Conservation (phyloP, 2,329 filamentous ascomycete species). For the Fusarium kyushuense region DNA sequence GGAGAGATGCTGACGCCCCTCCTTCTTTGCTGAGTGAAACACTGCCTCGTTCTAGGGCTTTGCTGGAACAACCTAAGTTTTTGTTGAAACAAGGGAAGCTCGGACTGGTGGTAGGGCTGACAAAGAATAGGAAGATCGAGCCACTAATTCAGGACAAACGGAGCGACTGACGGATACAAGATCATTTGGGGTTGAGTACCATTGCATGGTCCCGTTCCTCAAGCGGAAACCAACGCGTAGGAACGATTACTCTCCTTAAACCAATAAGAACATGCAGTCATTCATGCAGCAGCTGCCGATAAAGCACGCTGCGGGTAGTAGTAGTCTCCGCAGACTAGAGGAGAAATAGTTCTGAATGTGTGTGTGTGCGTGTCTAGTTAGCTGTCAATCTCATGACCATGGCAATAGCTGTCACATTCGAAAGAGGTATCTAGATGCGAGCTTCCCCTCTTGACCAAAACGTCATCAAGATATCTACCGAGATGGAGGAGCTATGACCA, state of each 20-base stretch:
- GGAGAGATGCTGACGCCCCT: constrained; percentile 9
- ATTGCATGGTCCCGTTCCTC: constrained; percentile 1
- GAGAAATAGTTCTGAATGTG: background rate
- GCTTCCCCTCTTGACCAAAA: constrained; percentile 5
- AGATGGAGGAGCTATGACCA: constrained; percentile 29
- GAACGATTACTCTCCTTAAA: constrained; percentile 1
- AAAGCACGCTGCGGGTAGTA: constrained; percentile 35
- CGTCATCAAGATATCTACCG: constrained; percentile 23
- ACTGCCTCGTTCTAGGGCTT: constrained; percentile 33
- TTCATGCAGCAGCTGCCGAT: constrained; percentile 26
- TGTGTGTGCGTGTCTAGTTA: background rate
- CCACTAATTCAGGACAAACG: background rate
- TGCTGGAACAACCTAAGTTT: constrained; percentile 22
- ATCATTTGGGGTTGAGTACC: background rate
- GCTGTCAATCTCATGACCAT: constrained; percentile 21
- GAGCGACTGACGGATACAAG: background rate
- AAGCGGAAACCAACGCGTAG: constrained; percentile 1
- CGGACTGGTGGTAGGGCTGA: constrained; percentile 33
- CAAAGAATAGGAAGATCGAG: background rate
- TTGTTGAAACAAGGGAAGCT: background rate
- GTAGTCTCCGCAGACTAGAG: constrained; percentile 1
- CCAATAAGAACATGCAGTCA: constrained; percentile 37
- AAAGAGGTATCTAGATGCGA: constrained; percentile 44
- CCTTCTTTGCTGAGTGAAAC: background rate
- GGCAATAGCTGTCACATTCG: constrained; percentile 11